Evolutionary conservation across 2,329 filamentous ascomycete genomes (phyloP).

Genomic region (Ceratocystis colombiana): DNA sequence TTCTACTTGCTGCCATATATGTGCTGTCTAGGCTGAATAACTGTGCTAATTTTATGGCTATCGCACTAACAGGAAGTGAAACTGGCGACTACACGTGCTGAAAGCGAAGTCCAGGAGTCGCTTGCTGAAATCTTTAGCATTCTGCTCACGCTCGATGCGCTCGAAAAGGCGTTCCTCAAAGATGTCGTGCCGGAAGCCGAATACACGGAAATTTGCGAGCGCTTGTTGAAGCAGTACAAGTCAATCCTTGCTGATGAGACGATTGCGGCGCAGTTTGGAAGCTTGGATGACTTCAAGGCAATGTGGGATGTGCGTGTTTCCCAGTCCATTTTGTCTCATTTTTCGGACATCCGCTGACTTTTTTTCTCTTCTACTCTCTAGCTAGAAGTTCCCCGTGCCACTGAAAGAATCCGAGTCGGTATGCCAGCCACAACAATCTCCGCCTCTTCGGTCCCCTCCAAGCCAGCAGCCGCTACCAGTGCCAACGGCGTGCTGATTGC

Average conservation of each 20-base stretch:
- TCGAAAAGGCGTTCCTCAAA: constrained; percentile 94
- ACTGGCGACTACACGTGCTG: constrained; percentile 71
- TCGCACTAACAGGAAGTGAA: constrained; percentile 65
- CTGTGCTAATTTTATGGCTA: not conserved
- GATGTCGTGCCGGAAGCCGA: constrained; percentile 85
- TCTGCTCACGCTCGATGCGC: constrained; percentile 84
- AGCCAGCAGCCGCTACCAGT: constrained; percentile 35
- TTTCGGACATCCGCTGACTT: constrained; percentile 5
- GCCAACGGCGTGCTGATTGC: constrained; percentile 61
- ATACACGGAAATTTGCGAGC: constrained; percentile 92
- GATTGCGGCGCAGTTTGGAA: constrained; percentile 78
- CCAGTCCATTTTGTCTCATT: not conserved
- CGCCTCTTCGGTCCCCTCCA: constrained; percentile 41
- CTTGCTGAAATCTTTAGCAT: constrained; percentile 97
- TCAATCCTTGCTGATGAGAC: constrained; percentile 83
- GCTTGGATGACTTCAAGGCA: constrained; percentile 80
- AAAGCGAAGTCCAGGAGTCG: constrained; percentile 90
- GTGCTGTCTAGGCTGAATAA: constrained; percentile 7
- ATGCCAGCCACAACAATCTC: constrained; percentile 73
- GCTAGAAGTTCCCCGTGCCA: constrained; percentile 91
- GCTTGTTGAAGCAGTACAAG: constrained; percentile 92
- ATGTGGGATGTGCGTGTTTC: constrained; percentile 69
- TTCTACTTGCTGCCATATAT: constrained; percentile 8
- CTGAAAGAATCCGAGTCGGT: constrained; percentile 82
- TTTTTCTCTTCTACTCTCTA: constrained; percentile 34